Evolutionary conservation across 1,284 basidiomycete genomes (phyloP).

Genomic region (Apiotrichum laibachii): DNA sequence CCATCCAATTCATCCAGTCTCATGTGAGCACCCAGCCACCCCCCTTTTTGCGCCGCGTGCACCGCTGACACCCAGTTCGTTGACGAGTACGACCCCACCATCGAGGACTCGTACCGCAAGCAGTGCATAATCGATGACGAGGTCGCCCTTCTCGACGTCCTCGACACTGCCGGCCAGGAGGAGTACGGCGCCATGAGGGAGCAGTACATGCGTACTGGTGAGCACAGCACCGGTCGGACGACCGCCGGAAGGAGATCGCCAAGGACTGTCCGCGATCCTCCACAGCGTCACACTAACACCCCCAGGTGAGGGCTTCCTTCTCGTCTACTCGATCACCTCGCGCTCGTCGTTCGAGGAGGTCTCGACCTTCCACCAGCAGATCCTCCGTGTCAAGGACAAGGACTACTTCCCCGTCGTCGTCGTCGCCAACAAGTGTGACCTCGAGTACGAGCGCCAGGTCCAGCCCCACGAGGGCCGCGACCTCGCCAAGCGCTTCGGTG

Average conservation of each 20-base stretch:
- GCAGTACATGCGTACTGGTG: constrained; percentile 51
- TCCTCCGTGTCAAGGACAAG: constrained; percentile 85
- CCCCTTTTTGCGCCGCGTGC: background rate
- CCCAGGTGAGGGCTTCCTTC: constrained; percentile 97
- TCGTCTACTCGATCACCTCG: constrained; percentile 95
- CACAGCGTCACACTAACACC: constrained; percentile 55
- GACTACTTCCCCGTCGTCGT: constrained; percentile 97
- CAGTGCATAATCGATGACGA: constrained; percentile 97
- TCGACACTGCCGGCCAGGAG: constrained; percentile 98
- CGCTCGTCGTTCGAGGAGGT: constrained; percentile 98
- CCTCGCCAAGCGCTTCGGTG: constrained; percentile 92
- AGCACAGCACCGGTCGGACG: no score
- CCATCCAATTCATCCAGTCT: constrained; percentile 92
- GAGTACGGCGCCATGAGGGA: constrained; percentile 73
- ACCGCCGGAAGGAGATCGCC: no score
- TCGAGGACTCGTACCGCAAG: constrained; percentile 86
- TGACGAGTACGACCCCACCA: constrained; percentile 61
- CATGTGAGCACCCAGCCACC: constrained; percentile 39
- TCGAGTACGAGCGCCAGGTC: constrained; percentile 97
- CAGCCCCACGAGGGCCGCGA: constrained; percentile 97
- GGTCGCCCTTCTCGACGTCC: constrained; percentile 92
- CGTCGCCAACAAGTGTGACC: constrained; percentile 97
- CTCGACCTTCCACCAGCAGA: constrained; percentile 96
- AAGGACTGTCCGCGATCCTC: no score
- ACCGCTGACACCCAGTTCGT: constrained; percentile 67